These are phyloP conservation scores for Tritrichomonas musculus DNA, from an alignment of 208 protist genomes.

Conservation along the genomic window DNA sequence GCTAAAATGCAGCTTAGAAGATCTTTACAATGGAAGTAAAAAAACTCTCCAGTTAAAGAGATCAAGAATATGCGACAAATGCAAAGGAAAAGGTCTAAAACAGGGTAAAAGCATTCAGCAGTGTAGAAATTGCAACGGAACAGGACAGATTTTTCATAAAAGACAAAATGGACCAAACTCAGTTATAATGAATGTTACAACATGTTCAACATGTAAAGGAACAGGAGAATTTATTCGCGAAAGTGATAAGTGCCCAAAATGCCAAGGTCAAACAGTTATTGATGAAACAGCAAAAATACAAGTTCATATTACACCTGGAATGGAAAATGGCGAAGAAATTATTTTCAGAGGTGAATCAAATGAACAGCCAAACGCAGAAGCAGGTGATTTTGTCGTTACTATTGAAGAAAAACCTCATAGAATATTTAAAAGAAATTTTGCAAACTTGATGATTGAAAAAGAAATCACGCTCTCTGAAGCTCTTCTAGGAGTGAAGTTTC, in stretches of 20 bases:
- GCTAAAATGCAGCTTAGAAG: not conserved
- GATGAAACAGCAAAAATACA: not conserved
- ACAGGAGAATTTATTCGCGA: not conserved
- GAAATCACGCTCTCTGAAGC: not conserved
- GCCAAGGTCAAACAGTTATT: not conserved
- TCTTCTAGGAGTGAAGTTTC: not conserved
- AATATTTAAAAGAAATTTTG: not conserved
- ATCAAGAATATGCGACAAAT: not conserved
- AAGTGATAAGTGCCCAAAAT: not conserved
- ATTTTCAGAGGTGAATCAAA: not conserved
- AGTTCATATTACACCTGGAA: not conserved
- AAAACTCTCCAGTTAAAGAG: not conserved
- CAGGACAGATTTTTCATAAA: not conserved
- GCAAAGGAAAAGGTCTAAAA: conserved; percentile 16
- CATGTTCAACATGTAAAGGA: not conserved
- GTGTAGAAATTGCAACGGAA: not conserved
- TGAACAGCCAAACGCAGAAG: not conserved
- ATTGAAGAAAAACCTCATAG: not conserved
- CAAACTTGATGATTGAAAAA: not conserved
- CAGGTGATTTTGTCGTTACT: not conserved
- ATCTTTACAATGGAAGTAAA: not conserved
- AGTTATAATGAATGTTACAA: not conserved
- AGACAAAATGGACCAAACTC: not conserved
- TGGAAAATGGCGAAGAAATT: not conserved
- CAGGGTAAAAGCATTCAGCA: not conserved